Percentiles rank a stretch among this genome's conserved stretches.
Evolutionary conservation across 148 eudicot species (phyloP).

Genomic region (Chenopodium berlandieri): DNA sequence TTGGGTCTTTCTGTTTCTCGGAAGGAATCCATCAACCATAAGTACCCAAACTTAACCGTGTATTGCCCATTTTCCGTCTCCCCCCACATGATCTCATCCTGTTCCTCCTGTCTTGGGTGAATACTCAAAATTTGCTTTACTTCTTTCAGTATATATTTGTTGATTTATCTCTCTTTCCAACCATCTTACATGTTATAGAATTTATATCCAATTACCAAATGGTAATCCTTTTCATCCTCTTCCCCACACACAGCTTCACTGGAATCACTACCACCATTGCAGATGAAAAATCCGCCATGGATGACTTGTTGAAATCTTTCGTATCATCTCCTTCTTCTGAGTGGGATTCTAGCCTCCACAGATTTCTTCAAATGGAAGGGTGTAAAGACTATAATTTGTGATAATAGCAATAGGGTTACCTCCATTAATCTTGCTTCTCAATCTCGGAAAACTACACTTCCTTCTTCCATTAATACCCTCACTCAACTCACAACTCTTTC

Average conservation of each 20-base stretch:
- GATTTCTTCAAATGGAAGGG: constrained; percentile 7
- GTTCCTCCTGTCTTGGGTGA: too few relatives aligned
- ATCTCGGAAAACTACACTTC: neutral
- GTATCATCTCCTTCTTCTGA: neutral
- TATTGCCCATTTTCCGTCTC: too few relatives aligned
- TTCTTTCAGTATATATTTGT: too few relatives aligned
- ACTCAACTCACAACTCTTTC: constrained; percentile 4
- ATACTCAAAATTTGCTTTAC: too few relatives aligned
- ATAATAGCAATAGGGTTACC: neutral
- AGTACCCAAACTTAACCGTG: too few relatives aligned
- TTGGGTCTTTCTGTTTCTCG: too few relatives aligned
- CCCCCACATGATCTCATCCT: too few relatives aligned
- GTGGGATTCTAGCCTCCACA: neutral
- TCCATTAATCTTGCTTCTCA: constrained; percentile 9
- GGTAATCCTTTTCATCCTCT: neutral
- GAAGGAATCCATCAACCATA: too few relatives aligned
- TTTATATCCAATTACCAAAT: too few relatives aligned
- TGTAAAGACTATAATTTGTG: neutral
- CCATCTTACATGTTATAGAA: too few relatives aligned
- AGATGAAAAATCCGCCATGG: constrained; percentile 4
- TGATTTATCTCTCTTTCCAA: too few relatives aligned
- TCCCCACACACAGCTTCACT: neutral
- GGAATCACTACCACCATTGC: neutral
- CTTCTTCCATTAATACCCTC: constrained; percentile 5
- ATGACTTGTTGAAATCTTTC: neutral